These are phyloP conservation scores for Nothopassalora personata DNA, from an alignment of 2,329 filamentous ascomycete genomes.

Conservation along the genomic window DNA sequence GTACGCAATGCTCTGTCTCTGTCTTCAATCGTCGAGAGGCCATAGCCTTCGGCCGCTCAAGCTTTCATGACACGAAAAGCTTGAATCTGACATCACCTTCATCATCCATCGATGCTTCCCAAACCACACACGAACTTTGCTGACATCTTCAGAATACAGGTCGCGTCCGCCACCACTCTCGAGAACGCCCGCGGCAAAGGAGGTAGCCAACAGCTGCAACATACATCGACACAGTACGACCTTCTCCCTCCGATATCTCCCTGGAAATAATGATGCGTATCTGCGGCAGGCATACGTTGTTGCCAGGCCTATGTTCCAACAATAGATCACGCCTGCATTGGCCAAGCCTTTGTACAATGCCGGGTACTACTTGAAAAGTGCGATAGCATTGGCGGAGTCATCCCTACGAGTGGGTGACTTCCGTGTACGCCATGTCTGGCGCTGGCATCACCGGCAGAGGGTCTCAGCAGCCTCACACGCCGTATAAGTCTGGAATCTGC, in stretches of 20 bases:
- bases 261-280: neutral
- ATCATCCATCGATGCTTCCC: neutral
- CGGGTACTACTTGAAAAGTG: neutral
- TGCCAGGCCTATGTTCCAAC: neutral
- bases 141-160: neutral
- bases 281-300: neutral
- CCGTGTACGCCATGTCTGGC: neutral
- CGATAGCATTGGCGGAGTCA: neutral
- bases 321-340: neutral
- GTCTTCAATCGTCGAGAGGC: neutral
- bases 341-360: neutral
- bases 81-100: neutral
- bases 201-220: neutral
- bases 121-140: neutral
- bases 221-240: neutral
- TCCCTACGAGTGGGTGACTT: neutral
- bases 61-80: neutral
- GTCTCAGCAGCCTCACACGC: neutral
- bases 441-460: neutral
- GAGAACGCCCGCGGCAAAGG: neutral
- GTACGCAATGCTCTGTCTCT: neutral
- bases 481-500: neutral
- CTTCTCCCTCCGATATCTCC: neutral
- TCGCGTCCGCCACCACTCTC: neutral
- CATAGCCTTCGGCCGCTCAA: neutral